These are phyloP conservation scores for Apiospora rasikravindrae DNA, from an alignment of 2,329 filamentous ascomycete species.

Conservation along the genomic window DNA sequence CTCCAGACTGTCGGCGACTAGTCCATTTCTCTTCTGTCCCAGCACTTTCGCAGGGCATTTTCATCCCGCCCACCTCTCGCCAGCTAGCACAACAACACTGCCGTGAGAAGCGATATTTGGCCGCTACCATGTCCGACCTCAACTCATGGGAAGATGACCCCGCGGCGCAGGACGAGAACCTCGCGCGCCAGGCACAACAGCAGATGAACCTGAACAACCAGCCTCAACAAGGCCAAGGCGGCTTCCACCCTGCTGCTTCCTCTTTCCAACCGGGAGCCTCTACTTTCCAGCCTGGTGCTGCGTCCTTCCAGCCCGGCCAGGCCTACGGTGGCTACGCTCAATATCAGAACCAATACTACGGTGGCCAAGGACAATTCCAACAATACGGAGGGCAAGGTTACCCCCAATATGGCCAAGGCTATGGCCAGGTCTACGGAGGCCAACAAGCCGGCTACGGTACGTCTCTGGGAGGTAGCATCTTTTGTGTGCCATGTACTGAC, in stretches of 20 bases:
- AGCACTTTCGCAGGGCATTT: neutral
- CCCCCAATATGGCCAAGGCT: slow-evolving; percentile 55
- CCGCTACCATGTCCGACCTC: slow-evolving; percentile 76
- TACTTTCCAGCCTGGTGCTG: slow-evolving; percentile 66
- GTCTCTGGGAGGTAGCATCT: neutral
- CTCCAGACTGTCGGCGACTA: neutral
- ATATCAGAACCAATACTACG: slow-evolving; percentile 33
- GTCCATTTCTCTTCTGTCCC: neutral
- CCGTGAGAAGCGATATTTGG: neutral
- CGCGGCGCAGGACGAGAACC: slow-evolving; percentile 75
- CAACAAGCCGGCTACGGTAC: slow-evolving; percentile 50
- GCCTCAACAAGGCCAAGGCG: slow-evolving; percentile 47
- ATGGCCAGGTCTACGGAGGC: slow-evolving; percentile 50
- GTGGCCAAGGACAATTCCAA: slow-evolving; percentile 69
- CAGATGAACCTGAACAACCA: slow-evolving; percentile 66
- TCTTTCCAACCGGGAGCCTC: slow-evolving; percentile 69
- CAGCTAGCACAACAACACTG: neutral
- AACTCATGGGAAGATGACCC: slow-evolving; percentile 96
- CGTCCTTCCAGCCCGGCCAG: slow-evolving; percentile 69
- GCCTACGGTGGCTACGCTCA: slow-evolving; percentile 45
- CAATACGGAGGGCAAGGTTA: slow-evolving; percentile 50
- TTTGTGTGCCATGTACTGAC: slow-evolving; percentile 25
- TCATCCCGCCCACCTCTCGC: neutral
- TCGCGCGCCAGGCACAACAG: slow-evolving; percentile 78
- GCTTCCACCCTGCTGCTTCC: slow-evolving; percentile 53